A percentile compares a stretch with the other conserved stretches of the same genome.
Evolutionary conservation across 805 yeast species (phyloP).

Genomic region (Pichia deserticola): DNA sequence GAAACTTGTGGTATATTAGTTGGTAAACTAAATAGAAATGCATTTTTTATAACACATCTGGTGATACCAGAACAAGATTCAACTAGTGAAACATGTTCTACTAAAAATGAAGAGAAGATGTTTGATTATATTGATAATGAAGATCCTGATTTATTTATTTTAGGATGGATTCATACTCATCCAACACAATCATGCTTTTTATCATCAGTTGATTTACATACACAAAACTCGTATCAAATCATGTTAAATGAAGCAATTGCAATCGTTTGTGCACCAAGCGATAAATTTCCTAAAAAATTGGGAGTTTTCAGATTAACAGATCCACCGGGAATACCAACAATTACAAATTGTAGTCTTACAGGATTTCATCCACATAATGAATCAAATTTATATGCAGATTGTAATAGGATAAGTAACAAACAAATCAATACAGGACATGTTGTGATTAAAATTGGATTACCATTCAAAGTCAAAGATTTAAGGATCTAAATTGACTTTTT

Average conservation of each 20-base stretch:
- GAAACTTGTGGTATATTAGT: constrained; percentile 66
- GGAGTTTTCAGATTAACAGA: constrained; percentile 58
- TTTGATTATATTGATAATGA: constrained; percentile 48
- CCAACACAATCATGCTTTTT: constrained; percentile 68
- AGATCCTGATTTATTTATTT: constrained; percentile 43
- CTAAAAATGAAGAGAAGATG: constrained; percentile 51
- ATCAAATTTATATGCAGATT: constrained; percentile 39
- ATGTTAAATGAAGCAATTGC: constrained; percentile 68
- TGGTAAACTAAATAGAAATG: constrained; percentile 53
- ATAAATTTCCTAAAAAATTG: constrained; percentile 34
- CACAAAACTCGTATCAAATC: constrained; percentile 60
- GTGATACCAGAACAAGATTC: constrained; percentile 58
- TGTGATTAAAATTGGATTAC: constrained; percentile 35
- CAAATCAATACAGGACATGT: constrained; percentile 40
- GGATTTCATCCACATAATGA: constrained; percentile 63
- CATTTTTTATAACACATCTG: constrained; percentile 55
- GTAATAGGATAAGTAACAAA: constrained; percentile 29
- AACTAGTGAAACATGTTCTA: constrained; percentile 55
- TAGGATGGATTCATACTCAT: constrained; percentile 73
- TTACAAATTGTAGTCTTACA: constrained; percentile 40
- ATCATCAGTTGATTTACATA: constrained; percentile 60
- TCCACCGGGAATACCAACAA: constrained; percentile 53
- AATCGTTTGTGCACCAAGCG: constrained; percentile 54
- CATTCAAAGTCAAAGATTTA: constrained; percentile 43
- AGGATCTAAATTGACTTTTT: not conserved